A percentile compares a stretch with the other conserved stretches of the same genome.
Conservation (phyloP, 2,329 filamentous ascomycete genomes). For the Fusarium cicatricum region DNA sequence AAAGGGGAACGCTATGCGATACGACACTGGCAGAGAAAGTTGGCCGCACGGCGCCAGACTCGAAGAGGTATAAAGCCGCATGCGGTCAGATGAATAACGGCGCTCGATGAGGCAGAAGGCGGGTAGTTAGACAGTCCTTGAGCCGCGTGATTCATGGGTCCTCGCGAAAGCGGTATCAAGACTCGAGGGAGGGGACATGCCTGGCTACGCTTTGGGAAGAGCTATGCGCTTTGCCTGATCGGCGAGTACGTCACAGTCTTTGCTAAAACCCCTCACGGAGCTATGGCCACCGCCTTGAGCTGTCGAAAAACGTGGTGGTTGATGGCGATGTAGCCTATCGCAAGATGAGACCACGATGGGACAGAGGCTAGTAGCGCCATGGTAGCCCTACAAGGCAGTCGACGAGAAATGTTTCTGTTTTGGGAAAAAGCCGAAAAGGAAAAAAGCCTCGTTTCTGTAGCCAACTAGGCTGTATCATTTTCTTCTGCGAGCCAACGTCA, state of each 20-base stretch:
- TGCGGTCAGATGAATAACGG: conserved; percentile 33
- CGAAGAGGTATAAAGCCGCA: conserved; percentile 9
- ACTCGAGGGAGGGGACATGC: conserved; percentile 27
- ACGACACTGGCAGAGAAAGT: not conserved
- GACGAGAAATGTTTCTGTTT: no score
- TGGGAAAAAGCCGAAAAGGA: no score
- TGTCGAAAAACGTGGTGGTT: no score
- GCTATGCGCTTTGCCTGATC: not conserved
- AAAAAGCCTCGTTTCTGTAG: no score
- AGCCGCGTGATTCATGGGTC: conserved; percentile 12
- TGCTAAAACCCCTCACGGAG: not conserved
- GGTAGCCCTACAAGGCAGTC: no score
- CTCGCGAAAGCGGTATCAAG: conserved; percentile 33
- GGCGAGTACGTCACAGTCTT: no score
- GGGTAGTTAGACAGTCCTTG: conserved; percentile 19
- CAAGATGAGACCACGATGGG: no score
- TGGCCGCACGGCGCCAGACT: conserved; percentile 6
- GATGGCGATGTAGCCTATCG: no score
- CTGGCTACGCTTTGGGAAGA: not conserved
- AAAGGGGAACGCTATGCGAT: not conserved
- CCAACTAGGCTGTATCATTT: no score
- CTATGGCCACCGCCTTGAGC: not conserved
- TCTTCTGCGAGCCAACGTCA: no score
- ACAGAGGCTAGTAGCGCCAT: no score
- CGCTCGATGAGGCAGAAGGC: conserved; percentile 28